Evolutionary conservation across 495 filamentous ascomycete genomes (phyloP).

Genomic region (Penicillium crystallinum): DNA sequence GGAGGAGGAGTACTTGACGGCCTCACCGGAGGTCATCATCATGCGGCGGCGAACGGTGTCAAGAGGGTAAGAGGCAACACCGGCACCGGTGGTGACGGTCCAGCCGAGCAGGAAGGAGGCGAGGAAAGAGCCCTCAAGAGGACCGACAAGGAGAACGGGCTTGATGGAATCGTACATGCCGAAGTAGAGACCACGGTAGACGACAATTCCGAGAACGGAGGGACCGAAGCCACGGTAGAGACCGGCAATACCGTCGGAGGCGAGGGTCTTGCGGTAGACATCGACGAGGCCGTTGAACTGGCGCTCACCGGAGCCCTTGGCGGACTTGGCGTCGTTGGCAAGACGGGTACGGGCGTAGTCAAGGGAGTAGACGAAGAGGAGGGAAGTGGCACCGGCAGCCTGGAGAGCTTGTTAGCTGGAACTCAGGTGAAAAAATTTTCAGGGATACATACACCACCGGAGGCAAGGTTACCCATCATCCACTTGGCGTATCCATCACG

Average conservation of each 20-base stretch:
- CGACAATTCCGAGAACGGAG: conserved; percentile 95
- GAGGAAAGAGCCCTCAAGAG: conserved; percentile 96
- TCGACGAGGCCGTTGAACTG: conserved; percentile 99
- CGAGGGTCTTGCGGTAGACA: conserved; percentile 99
- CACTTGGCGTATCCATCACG: conserved; percentile 96
- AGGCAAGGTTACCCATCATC: conserved; percentile 99
- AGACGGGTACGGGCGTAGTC: conserved; percentile 99
- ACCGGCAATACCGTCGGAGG: conserved; percentile 95
- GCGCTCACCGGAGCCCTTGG: conserved; percentile 86
- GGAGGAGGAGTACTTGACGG: conserved; percentile 98
- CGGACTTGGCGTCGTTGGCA: conserved; percentile 99
- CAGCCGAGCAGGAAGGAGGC: conserved; percentile 98
- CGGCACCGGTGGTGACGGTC: conserved; percentile 98
- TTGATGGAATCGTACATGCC: conserved; percentile 99
- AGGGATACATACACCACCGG: conserved; percentile 83
- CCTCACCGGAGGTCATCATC: conserved; percentile 98
- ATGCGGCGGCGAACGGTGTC: conserved; percentile 99
- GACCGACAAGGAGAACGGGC: conserved; percentile 88
- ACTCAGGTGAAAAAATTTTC: neutral
- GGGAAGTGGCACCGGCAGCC: conserved; percentile 98
- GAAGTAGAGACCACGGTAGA: conserved; percentile 99
- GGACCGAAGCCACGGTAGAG: conserved; percentile 99
- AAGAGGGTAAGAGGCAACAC: conserved; percentile 99
- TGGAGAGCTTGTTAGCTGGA: conserved; percentile 36
- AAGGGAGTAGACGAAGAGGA: conserved; percentile 99